phyloP scores from a whole-genome alignment of 2,329 filamentous ascomycete species.

The Chaetomiaceae sp. region DNA sequence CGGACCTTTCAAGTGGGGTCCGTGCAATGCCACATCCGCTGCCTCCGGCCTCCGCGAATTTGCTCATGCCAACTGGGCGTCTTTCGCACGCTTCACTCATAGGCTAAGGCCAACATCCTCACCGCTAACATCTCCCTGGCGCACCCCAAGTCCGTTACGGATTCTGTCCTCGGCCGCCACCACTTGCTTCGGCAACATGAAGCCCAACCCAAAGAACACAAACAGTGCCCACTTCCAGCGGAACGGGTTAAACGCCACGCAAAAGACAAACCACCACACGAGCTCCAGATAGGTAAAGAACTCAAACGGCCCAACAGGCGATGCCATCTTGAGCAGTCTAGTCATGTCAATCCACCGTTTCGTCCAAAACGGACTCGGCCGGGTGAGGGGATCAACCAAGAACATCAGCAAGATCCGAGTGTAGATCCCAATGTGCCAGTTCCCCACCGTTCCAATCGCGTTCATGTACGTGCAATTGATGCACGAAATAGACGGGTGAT shows the following conservation, averaged over 20 bases:
- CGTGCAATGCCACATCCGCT: too few relatives aligned
- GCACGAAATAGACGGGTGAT: slow-evolving; percentile 67
- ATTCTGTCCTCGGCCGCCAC: slow-evolving; percentile 62
- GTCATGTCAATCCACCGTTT: slow-evolving; percentile 85
- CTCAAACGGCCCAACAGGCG: slow-evolving; percentile 74
- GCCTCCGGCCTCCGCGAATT: not conserved
- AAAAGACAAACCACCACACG: slow-evolving; percentile 80
- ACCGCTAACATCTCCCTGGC: not conserved
- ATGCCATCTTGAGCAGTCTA: slow-evolving; percentile 60
- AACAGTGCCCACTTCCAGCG: slow-evolving; percentile 87
- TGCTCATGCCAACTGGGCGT: not conserved
- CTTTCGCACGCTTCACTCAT: not conserved
- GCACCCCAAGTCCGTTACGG: slow-evolving; percentile 46
- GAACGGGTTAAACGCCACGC: slow-evolving; percentile 75
- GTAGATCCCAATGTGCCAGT: slow-evolving; percentile 89
- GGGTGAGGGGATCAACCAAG: slow-evolving; percentile 69
- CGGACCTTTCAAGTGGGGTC: too few relatives aligned
- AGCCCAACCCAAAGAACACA: slow-evolving; percentile 72
- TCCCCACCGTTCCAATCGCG: slow-evolving; percentile 76
- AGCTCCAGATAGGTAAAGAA: slow-evolving; percentile 87
- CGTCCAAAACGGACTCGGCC: slow-evolving; percentile 71
- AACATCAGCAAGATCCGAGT: slow-evolving; percentile 85
- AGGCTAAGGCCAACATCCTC: slow-evolving; percentile 15
- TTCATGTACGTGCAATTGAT: slow-evolving; percentile 79
- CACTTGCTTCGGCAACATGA: slow-evolving; percentile 59